These are phyloP conservation scores for Stylosanthes scabra DNA, from an alignment of 331 rosid species.

Conservation along the genomic window DNA sequence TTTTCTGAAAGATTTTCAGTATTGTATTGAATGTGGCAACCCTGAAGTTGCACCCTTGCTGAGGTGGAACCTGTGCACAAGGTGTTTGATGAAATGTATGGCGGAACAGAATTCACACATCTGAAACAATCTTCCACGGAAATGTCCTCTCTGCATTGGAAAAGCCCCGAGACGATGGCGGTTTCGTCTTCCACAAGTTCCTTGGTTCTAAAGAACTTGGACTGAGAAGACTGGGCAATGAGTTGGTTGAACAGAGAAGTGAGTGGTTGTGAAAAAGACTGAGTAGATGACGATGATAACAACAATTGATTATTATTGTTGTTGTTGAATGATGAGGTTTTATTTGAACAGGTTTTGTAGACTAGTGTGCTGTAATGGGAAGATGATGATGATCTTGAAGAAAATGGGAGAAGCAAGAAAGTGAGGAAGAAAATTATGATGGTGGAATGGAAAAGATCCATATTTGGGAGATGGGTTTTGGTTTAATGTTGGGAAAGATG, in stretches of 20 bases:
- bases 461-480: constrained; percentile 29
- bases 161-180: constrained; percentile 49
- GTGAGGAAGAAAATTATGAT: constrained; percentile 1
- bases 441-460: constrained; percentile 38
- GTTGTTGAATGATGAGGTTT: constrained; percentile 29
- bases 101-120: constrained; percentile 55
- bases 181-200: constrained; percentile 26
- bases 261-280: constrained; percentile 52
- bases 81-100: constrained; percentile 49
- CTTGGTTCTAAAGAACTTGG: constrained; percentile 60
- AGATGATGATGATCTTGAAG: constrained; percentile 26
- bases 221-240: constrained; percentile 53
- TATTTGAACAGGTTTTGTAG: constrained; percentile 60
- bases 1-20: constrained; percentile 20
- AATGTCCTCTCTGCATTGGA: constrained; percentile 69
- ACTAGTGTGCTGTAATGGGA: constrained; percentile 53
- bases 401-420: constrained; percentile 32
- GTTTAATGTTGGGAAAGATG: no score
- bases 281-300: neutral
- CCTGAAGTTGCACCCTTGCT: constrained; percentile 68
- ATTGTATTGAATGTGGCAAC: constrained; percentile 66
- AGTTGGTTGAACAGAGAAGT: constrained; percentile 61
- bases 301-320: neutral
- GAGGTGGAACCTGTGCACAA: constrained; percentile 54
- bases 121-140: constrained; percentile 49